A percentile compares a stretch with the other conserved stretches of the same genome.
phyloP scores from a whole-genome alignment of 768 basidiomycete species.

The Podaxis sp. region DNA sequence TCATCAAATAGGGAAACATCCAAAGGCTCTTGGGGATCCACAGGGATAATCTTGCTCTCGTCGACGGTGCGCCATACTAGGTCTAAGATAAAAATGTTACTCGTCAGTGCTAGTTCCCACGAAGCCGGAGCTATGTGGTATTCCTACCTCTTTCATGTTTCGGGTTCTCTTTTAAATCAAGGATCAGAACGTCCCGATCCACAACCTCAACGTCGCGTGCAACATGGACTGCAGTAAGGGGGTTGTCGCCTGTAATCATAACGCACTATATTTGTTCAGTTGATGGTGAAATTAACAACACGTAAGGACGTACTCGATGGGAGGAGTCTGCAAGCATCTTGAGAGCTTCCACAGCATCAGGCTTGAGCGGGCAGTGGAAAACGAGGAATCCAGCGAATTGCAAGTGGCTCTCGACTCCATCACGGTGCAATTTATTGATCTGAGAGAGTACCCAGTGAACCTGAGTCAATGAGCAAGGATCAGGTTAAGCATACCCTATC shows the following conservation, averaged over 20 bases:
- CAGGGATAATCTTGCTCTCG: slow-evolving; percentile 84
- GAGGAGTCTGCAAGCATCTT: slow-evolving; percentile 96
- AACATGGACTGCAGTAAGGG: slow-evolving; percentile 94
- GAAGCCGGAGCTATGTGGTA: background rate
- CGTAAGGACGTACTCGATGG: slow-evolving; percentile 71
- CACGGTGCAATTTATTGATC: slow-evolving; percentile 88
- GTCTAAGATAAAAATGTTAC: slow-evolving; percentile 42
- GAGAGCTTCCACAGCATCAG: slow-evolving; percentile 86
- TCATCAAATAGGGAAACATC: slow-evolving; percentile 75
- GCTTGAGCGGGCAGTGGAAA: slow-evolving; percentile 96
- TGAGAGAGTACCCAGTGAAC: slow-evolving; percentile 26
- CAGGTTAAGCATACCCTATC: slow-evolving; percentile 60
- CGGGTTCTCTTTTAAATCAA: slow-evolving; percentile 86
- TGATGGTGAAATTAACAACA: background rate
- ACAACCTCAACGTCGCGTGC: slow-evolving; percentile 97
- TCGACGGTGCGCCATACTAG: slow-evolving; percentile 94
- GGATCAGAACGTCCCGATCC: slow-evolving; percentile 90
- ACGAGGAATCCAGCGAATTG: slow-evolving; percentile 93
- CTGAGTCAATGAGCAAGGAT: background rate
- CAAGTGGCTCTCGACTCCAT: slow-evolving; percentile 75
- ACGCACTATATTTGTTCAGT: slow-evolving; percentile 64
- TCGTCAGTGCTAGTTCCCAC: background rate
- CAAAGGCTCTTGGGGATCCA: slow-evolving; percentile 76
- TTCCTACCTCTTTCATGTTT: slow-evolving; percentile 64
- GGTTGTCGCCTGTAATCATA: slow-evolving; percentile 99